Percentiles rank a stretch among this genome's conserved stretches.
These are phyloP conservation scores for Paraphysoderma sedebokerense DNA, from an alignment of 371 early-diverging fungal species.

Conservation along the genomic window DNA sequence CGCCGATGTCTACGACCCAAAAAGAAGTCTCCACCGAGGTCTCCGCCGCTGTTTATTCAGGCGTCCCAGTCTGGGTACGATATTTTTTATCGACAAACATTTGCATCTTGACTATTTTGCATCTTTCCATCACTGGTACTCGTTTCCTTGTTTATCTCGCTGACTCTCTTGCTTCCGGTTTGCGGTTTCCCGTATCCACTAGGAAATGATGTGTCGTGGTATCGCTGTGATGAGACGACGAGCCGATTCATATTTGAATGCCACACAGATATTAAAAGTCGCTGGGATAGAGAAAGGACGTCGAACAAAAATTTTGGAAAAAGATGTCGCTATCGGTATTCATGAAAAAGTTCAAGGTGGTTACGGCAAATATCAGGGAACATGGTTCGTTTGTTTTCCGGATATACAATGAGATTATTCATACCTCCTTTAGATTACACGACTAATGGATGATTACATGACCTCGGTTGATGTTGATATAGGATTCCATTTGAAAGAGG, in stretches of 20 bases:
- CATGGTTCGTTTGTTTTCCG: constrained; percentile 25
- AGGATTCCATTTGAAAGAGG: constrained; percentile 75
- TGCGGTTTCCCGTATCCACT: too few relatives aligned
- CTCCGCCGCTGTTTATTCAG: constrained; percentile 66
- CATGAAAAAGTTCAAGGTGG: constrained; percentile 92
- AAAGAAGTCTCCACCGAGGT: too few relatives aligned
- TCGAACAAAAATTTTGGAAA: constrained; percentile 74
- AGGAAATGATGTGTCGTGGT: constrained; percentile 61
- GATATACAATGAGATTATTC: background rate
- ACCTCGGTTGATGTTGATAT: constrained; percentile 57
- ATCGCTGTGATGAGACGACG: constrained; percentile 79
- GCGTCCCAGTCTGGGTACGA: too few relatives aligned
- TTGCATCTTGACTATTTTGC: too few relatives aligned
- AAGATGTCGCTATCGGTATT: constrained; percentile 54
- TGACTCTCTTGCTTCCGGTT: too few relatives aligned
- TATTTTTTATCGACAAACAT: too few relatives aligned
- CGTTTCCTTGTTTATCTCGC: too few relatives aligned
- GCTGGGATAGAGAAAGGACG: constrained; percentile 77
- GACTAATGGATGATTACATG: constrained; percentile 11
- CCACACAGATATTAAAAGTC: constrained; percentile 87
- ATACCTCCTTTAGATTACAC: background rate
- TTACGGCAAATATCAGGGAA: constrained; percentile 91
- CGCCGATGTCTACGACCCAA: too few relatives aligned
- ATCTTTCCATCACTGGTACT: too few relatives aligned
- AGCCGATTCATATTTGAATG: constrained; percentile 71